Base-by-base conservation (phyloP, 331 rosid species). In the Quercus lobata region DNA sequence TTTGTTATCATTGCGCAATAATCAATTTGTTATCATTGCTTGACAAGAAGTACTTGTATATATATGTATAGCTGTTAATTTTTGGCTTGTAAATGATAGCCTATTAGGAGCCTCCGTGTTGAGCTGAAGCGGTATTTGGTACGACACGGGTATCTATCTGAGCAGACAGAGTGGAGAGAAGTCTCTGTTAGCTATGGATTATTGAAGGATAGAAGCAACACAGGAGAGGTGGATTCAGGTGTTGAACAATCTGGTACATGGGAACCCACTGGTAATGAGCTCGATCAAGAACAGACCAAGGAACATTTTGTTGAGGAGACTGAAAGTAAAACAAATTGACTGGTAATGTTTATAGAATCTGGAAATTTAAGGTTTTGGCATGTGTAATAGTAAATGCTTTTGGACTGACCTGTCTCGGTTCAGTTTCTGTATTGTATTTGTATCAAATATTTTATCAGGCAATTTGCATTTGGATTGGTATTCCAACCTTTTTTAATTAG, bases 81-180 rank as follows among this genome's bases (percentile, higher is more conserved):
- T 62, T 5, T 29, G 7, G n/a, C 16, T 29, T 29, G 70, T 16
- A 27, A 7, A 63, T 63, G 70, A 37, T 60, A 84, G 87, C 87
- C 87, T 1, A 27, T 58, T 19, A 29, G 69, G 68, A 77, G 61
- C 63, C 87, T 80, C 55, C 74, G 55, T 22, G 75, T 76, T 4
- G 87, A 80, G 44, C 82, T 84, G 25, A 84, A 77, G 80, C 63
- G 77, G 19, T 84, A 84, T 68, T 73, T 84, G 82, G 72, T 7
- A 25, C 73, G 87, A 10, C 83, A 84, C 14, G 80, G 73, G 37
- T 54, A 77, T 35, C 61, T 84, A 58, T 75, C 56, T 14, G 72
- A 17, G 25, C 57, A 72, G 24, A 56, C 69, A 1, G 80, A 80
- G 57, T 84, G 87, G 87, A 84, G 70, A 30, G 77, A 66, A 21